Conservation (phyloP, 305 asterid species). For the Fraxinus ornus region DNA sequence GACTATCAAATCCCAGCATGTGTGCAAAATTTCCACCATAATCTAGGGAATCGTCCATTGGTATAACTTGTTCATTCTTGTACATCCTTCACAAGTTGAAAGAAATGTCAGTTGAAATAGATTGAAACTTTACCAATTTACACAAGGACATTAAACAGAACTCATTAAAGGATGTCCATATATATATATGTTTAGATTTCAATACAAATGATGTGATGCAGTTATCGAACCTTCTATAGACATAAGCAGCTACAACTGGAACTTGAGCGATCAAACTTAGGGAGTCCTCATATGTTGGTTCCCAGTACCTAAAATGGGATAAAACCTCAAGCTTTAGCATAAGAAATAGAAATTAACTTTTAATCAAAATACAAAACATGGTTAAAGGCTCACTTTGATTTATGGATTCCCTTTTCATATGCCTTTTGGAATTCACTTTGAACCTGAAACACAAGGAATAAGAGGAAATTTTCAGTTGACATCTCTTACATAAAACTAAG, state of each 20-base stretch:
- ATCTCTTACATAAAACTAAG: conserved; percentile 3
- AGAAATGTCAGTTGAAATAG: conserved; percentile 7
- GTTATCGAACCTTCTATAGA: conserved; percentile 73
- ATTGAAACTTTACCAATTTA: neutral
- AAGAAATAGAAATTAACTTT: neutral
- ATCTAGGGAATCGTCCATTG: conserved; percentile 69
- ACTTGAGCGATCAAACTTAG: conserved; percentile 82
- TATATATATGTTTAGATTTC: neutral
- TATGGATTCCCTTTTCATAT: conserved; percentile 80
- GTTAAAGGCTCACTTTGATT: conserved; percentile 61
- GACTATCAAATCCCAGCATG: conserved; percentile 84
- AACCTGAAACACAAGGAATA: conserved; percentile 42
- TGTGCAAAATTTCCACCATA: conserved; percentile 81
- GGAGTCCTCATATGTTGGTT: conserved; percentile 77
- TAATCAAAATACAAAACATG: neutral
- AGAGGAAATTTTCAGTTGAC: conserved; percentile 19
- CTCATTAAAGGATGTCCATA: conserved; percentile 1
- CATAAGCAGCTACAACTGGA: conserved; percentile 68
- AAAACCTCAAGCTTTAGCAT: conserved; percentile 24
- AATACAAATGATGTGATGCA: neutral
- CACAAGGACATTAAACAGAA: neutral
- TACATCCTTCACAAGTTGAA: conserved; percentile 54
- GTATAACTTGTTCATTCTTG: conserved; percentile 62
- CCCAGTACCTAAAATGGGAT: conserved; percentile 62
- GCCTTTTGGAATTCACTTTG: conserved; percentile 87